Conservation (phyloP, 805 yeast species). For the Candida odintsovae region DNA sequence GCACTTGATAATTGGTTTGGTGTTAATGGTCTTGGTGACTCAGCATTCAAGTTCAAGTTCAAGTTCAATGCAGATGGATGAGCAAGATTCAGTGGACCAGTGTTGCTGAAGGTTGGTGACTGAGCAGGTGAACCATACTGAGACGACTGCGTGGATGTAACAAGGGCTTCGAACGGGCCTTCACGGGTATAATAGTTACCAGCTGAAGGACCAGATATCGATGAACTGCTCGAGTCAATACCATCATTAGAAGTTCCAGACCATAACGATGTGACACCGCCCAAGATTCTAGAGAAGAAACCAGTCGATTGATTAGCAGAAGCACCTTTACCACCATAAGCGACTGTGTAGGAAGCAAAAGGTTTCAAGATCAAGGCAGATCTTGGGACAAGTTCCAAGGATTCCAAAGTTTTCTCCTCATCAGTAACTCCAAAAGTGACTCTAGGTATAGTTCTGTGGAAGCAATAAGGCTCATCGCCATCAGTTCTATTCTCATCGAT, state of each 20-base stretch:
- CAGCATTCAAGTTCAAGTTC: constrained; percentile 16
- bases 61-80: constrained; percentile 21
- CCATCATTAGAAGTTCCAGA: constrained; percentile 3
- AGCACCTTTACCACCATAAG: constrained; percentile 24
- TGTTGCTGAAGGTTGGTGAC: constrained; percentile 13
- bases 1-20: constrained; percentile 15
- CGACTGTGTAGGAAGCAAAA: constrained; percentile 26
- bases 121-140: constrained; percentile 25
- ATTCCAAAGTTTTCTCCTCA: constrained; percentile 48
- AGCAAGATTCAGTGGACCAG: constrained; percentile 6
- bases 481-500: constrained; percentile 47
- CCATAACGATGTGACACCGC: constrained; percentile 32
- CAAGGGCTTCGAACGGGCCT: background rate
- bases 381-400: constrained; percentile 60
- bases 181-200: background rate
- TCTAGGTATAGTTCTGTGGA: constrained; percentile 53
- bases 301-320: constrained; percentile 13
- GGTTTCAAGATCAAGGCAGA: constrained; percentile 75
- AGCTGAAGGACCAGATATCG: background rate
- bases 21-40: constrained; percentile 5
- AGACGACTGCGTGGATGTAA: constrained; percentile 14
- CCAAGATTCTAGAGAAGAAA: constrained; percentile 26
- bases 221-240: background rate
- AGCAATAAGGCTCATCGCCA: constrained; percentile 37
- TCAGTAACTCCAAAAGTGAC: constrained; percentile 57